Base-by-base conservation (phyloP, 768 basidiomycete species). In the Boletus rubropictus region DNA sequence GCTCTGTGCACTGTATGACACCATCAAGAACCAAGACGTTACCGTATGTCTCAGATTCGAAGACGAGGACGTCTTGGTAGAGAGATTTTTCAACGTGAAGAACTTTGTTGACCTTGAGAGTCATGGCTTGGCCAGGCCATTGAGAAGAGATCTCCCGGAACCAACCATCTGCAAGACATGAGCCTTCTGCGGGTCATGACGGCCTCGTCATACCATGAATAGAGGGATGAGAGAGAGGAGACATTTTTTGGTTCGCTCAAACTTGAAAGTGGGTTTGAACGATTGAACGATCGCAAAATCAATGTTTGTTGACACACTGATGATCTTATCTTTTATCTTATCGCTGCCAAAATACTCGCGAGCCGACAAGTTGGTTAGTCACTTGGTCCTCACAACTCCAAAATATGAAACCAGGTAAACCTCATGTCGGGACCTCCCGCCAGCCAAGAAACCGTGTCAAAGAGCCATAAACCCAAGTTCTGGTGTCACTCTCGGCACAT, bases 101-200 rank as follows among this genome's bases (percentile, higher is more conserved):
- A 57, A 98, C 88, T 74, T 88, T 87, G 71, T 86, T 87, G 74
- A 98, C 94, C 69, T 90, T 89, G 61, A 99, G 76, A 43, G 89
- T 90, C 91, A 96, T 91, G 42, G 95, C 95, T 71, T 96, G 92
- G 39, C 93, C 94, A 6, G 89, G 92, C 93, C 93, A 97, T 72
- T 97, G 93, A 15, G 88, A 80, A 22, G 88, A 90, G 58, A 92
- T 86, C 72, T 97, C 93, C 50, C 88, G 81, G 75, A 94, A 97
- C 92, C 92, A 95, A 67, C 93, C 92, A 74, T 93, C 92, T 84
- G 38, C 18, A 15, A 37, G 42, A 34, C 3, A 6, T 46, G 4
- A 50, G 25, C 43, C 2, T 31, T 22, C 43, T 40, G 71, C 39
- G 29, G 14, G n/a, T 31, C 14, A 15, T 4, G 14, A 18, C 0